Evolutionary conservation across 257 asterid genomes (phyloP), one percentile per base, ranked within the genome.

Genomic region (Vinca minor): DNA sequence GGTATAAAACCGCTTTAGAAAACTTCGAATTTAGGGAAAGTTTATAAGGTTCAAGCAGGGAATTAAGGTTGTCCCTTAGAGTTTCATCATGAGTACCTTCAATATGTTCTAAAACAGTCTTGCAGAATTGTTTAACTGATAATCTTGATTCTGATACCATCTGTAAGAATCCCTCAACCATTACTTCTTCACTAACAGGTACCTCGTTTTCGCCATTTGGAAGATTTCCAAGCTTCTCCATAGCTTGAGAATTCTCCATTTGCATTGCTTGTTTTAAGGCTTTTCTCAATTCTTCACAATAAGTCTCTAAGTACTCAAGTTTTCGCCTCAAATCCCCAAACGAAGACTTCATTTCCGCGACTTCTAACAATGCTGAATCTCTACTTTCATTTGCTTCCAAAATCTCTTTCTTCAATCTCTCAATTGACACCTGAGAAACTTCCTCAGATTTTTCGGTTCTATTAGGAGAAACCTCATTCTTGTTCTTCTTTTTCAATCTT

Each of bases 111-210:
- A 83, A 36, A 4, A 92, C 74, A 2, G 79, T 73, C 82, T 85
- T 89, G 91, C 98, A 85, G 76, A 92, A 87, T 54, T 89, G 96
- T 74, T 80, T 87, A 9, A 87, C 94, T 0, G 98, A 84, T 44
- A 85, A 65, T 60, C 98, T 84, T 20, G 98, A 84, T 71, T 92
- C 98, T 0, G 96, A 84, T 17, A 84, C 91, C 3, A 87, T 73
- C 79, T 92, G 98, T 83, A 92, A 25, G 76, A 89, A 89, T 0
- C 94, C 96, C 78, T 92, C 96, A 23, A 82, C 78, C 96, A 87
- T 89, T 21, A 72, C 91, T 48, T 84, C 88, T 21, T 83, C 88
- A 29, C 70, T 85, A 48, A 82, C 92, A 0, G 95, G 91, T 78
- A 83, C 77, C 39, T 64, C 8, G 34, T 72, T 71, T 44, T 73